Evolutionary conservation across 352 stramenopile species (phyloP).

Genomic region (Globisporangium sylvaticum): DNA sequence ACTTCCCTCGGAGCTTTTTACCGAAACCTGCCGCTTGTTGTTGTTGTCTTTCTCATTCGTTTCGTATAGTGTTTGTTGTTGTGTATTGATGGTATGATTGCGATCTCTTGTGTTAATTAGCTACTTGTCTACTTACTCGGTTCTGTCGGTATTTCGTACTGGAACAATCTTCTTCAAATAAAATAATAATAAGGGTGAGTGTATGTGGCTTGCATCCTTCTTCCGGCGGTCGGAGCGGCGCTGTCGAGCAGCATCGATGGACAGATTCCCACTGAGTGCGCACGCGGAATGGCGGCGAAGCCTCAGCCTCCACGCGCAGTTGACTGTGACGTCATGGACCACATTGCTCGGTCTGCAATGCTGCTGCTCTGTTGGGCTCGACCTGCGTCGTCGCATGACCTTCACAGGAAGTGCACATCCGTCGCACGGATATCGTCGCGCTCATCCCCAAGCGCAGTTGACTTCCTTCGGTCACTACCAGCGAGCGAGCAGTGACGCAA

Average conservation of each 20-base stretch:
- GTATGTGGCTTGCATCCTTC: neutral
- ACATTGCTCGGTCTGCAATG: neutral
- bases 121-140: constrained; percentile 1
- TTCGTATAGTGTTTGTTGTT: neutral
- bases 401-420: neutral
- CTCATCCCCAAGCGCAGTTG: neutral
- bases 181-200: constrained; percentile 5
- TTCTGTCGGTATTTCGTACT: constrained; percentile 13
- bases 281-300: neutral
- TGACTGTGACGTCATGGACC: neutral
- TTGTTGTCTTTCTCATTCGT: constrained; percentile 4
- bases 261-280: neutral
- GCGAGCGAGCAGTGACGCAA: neutral
- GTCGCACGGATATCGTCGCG: neutral
- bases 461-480: neutral
- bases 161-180: constrained; percentile 15
- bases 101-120: constrained; percentile 1
- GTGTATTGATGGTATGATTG: constrained; percentile 4
- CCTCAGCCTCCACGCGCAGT: neutral
- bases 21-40: constrained; percentile 9
- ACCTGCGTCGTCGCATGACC: neutral
- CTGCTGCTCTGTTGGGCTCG: neutral
- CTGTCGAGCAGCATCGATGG: neutral
- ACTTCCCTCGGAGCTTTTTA: constrained; percentile 47
- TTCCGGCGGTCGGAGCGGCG: neutral